Base-by-base conservation (phyloP, 1,284 basidiomycete genomes). In the Cystobasidium sp. region DNA sequence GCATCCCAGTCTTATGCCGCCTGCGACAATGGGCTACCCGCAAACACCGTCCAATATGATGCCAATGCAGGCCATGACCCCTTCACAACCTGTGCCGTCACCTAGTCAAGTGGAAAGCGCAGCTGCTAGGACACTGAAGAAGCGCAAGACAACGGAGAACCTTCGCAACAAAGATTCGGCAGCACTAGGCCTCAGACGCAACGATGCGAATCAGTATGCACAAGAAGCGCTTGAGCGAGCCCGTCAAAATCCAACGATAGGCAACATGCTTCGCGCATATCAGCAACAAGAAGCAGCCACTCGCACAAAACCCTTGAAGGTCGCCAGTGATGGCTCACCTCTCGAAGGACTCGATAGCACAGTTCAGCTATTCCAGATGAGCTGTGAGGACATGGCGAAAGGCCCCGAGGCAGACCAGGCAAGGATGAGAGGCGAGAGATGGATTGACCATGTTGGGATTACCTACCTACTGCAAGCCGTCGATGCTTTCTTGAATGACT, bases 91-190 rank as follows among this genome's bases (percentile, higher is more conserved):
- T 3, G 59, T 66, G 62, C 70, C 70, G 24, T 49, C 63, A 7
- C 61, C 62, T 10, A 62, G 47, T 47, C 49, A 22, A 24, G 46
- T 37, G 12, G 63, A 52, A 46, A 64, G 9, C 49, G 49, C 62
- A 37, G 52, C 61, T 5, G 20, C 72, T 43, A 53, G 72, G 16
- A 69, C 65, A 12, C 43, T 76, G 24, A 76, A 76, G 75, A 72
- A 72, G 61, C 64, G 75, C 20, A 76, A 76, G 53, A 76, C 75
- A 3, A 56, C 56, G 24, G 75, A 76, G 14, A 76, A 76, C 39
- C 56, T 76, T 3, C 53, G 69, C 31, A 59, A 47, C 24, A 68
- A 66, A 24, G 69, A 73, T 22, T 22, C 66, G 12, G 44, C 73
- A 18, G 49, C 49, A 37, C 63, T 56, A 20, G 63, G 62, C 18